Percentiles rank a stretch among this genome's conserved stretches.
These are phyloP conservation scores for Boletus tomentosulus DNA, from an alignment of 768 basidiomycete genomes.

Conservation along the genomic window DNA sequence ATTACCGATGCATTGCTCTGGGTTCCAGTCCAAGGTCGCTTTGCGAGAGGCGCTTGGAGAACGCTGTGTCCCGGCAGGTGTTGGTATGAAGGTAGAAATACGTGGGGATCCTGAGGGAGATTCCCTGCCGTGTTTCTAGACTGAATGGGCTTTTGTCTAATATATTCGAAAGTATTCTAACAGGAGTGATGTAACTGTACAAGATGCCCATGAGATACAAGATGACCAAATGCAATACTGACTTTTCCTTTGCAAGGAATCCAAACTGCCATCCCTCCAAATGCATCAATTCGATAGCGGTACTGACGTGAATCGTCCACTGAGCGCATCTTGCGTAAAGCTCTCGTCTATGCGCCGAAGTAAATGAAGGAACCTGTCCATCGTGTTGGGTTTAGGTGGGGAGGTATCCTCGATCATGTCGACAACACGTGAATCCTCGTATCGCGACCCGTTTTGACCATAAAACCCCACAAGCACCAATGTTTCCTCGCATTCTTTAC, in stretches of 20 bases:
- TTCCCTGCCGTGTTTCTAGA: constrained; percentile 17
- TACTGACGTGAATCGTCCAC: background rate
- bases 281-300: constrained; percentile 1
- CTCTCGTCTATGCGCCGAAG: constrained; percentile 46
- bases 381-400: constrained; percentile 41
- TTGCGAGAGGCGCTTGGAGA: constrained; percentile 67
- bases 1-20: constrained; percentile 83
- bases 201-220: background rate
- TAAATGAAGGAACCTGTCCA: constrained; percentile 44
- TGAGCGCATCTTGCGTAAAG: constrained; percentile 29
- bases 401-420: constrained; percentile 47
- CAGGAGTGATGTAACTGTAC: background rate
- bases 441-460: constrained; percentile 49
- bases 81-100: constrained; percentile 63
- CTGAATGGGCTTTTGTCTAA: background rate
- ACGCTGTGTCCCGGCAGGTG: constrained; percentile 73
- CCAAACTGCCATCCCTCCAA: background rate
- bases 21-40: constrained; percentile 71
- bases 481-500: constrained; percentile 47
- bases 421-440: constrained; percentile 46
- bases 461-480: constrained; percentile 50
- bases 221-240: background rate
- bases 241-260: background rate
- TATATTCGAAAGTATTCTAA: background rate
- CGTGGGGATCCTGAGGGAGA: constrained; percentile 42